Evolutionary conservation across 805 yeast genomes (phyloP), one percentile per base, ranked within the genome.

Genomic region (Kazachstania viticola): DNA sequence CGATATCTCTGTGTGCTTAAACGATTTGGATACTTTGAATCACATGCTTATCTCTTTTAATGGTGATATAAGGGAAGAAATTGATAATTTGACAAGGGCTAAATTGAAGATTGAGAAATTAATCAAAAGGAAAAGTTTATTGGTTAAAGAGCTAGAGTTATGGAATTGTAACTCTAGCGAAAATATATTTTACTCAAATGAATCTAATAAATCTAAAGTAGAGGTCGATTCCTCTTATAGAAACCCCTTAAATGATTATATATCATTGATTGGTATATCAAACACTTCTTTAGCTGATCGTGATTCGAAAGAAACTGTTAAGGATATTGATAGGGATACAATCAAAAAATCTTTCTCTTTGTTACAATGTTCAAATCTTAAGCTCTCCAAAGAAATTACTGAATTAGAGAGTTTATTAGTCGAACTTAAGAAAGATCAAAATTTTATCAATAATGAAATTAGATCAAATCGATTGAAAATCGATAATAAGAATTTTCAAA

Each of bases 1-100:
- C 4, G 56, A 53, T 33, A 47, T 54, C 21, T 30, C 38, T 22
- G 43, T 48, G 3, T 51, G 56, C 27, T 40, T 51, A 16, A 46
- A 48, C 27, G 58, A 54, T 34, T 21, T 51, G 18, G 40, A 40
- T 25, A 42, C 27, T 9, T 28, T 53, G 21, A 51, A 53, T 35
- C 40, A 44, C 14, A 35, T 45, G 39, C 36, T 51, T 11, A 44
- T 45, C 3, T 37, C 48, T 2, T 40, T 38, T 29, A 46, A 49
- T 33, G 56, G 55, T 8, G 40, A 44, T 17, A 38, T 53, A 11
- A 45, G 36, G 26, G 40, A 30, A 14, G 48, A 46, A 27, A 41
- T 53, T 11, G 38, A 30, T 3, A 17, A 21, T 8, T 29, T 49
- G 14, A 28, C 30, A 14, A 30, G 32, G 21, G 21, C 33, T 7